Evolutionary conservation across 805 yeast species (phyloP).

Genomic region (Brettanomyces nanus): DNA sequence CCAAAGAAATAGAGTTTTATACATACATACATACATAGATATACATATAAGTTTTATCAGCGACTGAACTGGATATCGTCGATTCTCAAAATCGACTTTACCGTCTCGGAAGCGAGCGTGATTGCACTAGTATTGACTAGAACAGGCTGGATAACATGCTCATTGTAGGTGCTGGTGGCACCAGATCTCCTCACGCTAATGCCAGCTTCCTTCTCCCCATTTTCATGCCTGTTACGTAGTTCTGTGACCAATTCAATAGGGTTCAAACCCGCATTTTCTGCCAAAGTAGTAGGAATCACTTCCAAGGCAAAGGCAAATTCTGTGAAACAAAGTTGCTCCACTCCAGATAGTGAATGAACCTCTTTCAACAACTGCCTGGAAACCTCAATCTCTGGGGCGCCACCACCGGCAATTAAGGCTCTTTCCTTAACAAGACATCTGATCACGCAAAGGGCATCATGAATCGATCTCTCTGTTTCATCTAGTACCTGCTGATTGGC

Average conservation of each 20-base stretch:
- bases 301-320: conserved; percentile 90
- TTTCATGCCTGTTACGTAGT: conserved; percentile 81
- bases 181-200: conserved; percentile 91
- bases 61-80: conserved; percentile 95
- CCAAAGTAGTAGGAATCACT: conserved; percentile 87
- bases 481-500: conserved; percentile 86
- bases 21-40: background rate
- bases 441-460: conserved; percentile 93
- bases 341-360: conserved; percentile 67
- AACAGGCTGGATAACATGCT: conserved; percentile 94
- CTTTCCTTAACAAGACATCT: conserved; percentile 82
- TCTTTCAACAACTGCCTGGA: conserved; percentile 68
- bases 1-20: background rate
- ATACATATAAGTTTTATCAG: conserved; percentile 21
- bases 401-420: conserved; percentile 96
- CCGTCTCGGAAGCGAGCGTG: conserved; percentile 92
- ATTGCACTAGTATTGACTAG: conserved; percentile 92
- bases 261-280: conserved; percentile 92
- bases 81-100: conserved; percentile 89
- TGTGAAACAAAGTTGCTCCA: conserved; percentile 83
- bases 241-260: conserved; percentile 90
- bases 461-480: conserved; percentile 95
- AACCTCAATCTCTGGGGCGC: conserved; percentile 93
- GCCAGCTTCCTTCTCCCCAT: conserved; percentile 91
- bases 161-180: conserved; percentile 83